Evolutionary conservation across 1,284 basidiomycete genomes (phyloP).

Genomic region (Farysia itapuensis): DNA sequence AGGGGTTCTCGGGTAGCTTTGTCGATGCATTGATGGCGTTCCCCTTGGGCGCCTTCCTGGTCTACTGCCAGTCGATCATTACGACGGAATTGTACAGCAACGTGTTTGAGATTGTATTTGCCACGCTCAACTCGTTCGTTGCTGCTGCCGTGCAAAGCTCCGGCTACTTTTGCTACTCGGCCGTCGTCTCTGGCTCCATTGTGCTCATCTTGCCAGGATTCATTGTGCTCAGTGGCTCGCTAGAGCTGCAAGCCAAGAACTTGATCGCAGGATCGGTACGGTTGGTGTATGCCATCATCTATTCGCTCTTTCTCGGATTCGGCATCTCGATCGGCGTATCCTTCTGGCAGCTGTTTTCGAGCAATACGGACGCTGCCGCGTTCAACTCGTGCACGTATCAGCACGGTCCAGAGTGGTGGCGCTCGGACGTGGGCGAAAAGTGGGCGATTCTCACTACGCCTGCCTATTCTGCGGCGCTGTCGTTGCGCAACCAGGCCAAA

Average conservation of each 20-base stretch:
- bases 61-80: slow-evolving; percentile 55
- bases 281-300: slow-evolving; percentile 78
- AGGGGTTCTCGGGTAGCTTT: slow-evolving; percentile 70
- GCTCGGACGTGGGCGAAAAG: slow-evolving; percentile 60
- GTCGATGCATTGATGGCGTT: slow-evolving; percentile 76
- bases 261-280: slow-evolving; percentile 68
- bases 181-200: slow-evolving; percentile 78
- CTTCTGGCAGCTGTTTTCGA: slow-evolving; percentile 48
- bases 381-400: slow-evolving; percentile 15
- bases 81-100: slow-evolving; percentile 75
- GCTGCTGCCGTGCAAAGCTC: slow-evolving; percentile 61
- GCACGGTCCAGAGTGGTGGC: slow-evolving; percentile 58
- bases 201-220: slow-evolving; percentile 77
- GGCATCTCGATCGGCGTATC: slow-evolving; percentile 48
- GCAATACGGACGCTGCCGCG: slow-evolving; percentile 3
- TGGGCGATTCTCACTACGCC: slow-evolving; percentile 74
- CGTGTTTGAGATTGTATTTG: slow-evolving; percentile 83
- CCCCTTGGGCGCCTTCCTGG: slow-evolving; percentile 76
- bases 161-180: slow-evolving; percentile 76
- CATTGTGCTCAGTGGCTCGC: slow-evolving; percentile 68
- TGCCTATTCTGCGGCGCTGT: slow-evolving; percentile 73
- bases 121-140: slow-evolving; percentile 76
- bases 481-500: slow-evolving; percentile 73
- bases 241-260: slow-evolving; percentile 68
- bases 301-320: slow-evolving; percentile 63